Base-by-base conservation (phyloP, 1,284 basidiomycete genomes). In the Rhizoctonia solani region DNA sequence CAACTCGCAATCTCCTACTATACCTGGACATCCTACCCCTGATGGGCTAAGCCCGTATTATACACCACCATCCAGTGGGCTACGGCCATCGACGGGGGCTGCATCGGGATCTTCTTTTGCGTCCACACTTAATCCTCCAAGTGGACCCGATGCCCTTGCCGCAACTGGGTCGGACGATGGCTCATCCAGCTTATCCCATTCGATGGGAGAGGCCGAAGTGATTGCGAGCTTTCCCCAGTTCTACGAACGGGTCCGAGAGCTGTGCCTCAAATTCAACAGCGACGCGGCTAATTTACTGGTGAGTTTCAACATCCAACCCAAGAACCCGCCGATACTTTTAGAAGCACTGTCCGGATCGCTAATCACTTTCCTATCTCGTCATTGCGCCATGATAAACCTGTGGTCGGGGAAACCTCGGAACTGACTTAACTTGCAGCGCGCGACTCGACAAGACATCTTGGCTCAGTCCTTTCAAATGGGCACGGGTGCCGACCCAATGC, bases 281-380 rank as follows among this genome's bases (percentile, higher is more conserved):
- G 61, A 65, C 49, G 49, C 61, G 61, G 50, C 49, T 54, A 65
- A 52, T 65, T 41, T 65, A 32, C 61, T 65, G 61, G 61, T 65
- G 61, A 44, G 61, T 65, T 49, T 39, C n/a, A 53, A 49, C 61
- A 30, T 44, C 46, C 49, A 52, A 65, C 49, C 49, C 49, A 52
- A 46, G 44, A 46, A 46, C 44, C 44, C 44, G 44, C 44, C 27
- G 50, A 65, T 37, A 21, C 59, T 27, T 46, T 46, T 46, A 9
- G 59, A 65, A 16, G 49, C 34, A 50, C 39, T 61, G 46, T 61
- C 49, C 49, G 50, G 61, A 39, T 34, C 61, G 49, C 61, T 65
- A 65, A 65, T 65, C 61, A 65, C 61, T 53, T 65, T 39, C 61
- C 61, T 65, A 65, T 65, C 61, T 65, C 23, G 61, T 65, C 61